These are phyloP conservation scores for Penicillium salamii DNA, from an alignment of 495 filamentous ascomycete species.

Conservation along the genomic window DNA sequence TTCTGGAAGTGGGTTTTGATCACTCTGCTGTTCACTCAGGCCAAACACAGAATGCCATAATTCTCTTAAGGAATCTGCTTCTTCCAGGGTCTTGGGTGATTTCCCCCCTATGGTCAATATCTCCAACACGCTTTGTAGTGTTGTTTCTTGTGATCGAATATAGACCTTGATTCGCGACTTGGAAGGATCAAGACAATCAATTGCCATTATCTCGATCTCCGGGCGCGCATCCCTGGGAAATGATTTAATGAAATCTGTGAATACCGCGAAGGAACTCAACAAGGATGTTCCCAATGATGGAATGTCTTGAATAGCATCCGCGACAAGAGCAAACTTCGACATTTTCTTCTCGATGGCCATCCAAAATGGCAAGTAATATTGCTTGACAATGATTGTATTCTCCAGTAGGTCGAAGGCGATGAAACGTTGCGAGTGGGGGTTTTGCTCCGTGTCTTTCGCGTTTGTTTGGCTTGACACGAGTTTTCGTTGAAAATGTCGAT, in stretches of 20 bases:
- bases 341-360: too few species aligned
- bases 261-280: too few species aligned
- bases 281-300: too few species aligned
- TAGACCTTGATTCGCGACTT: slow-evolving; percentile 39
- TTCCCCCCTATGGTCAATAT: slow-evolving; percentile 25
- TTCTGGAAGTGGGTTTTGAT: not conserved
- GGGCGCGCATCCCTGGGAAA: slow-evolving; percentile 1
- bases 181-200: slow-evolving; percentile 27
- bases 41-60: too few species aligned
- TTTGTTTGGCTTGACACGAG: too few species aligned
- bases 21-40: not conserved
- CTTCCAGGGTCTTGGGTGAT: not conserved
- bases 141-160: slow-evolving; percentile 25
- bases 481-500: too few species aligned
- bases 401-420: not conserved
- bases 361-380: not conserved
- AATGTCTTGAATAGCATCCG: too few species aligned
- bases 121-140: slow-evolving; percentile 21
- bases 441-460: not conserved
- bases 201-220: slow-evolving; percentile 32
- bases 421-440: not conserved
- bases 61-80: too few species aligned
- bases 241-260: too few species aligned
- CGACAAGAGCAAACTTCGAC: too few species aligned
- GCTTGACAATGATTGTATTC: not conserved